Evolutionary conservation across 108 stramenopile genomes (phyloP), one percentile per base, ranked within the genome.

Genomic region (Bacterosira constricta): DNA sequence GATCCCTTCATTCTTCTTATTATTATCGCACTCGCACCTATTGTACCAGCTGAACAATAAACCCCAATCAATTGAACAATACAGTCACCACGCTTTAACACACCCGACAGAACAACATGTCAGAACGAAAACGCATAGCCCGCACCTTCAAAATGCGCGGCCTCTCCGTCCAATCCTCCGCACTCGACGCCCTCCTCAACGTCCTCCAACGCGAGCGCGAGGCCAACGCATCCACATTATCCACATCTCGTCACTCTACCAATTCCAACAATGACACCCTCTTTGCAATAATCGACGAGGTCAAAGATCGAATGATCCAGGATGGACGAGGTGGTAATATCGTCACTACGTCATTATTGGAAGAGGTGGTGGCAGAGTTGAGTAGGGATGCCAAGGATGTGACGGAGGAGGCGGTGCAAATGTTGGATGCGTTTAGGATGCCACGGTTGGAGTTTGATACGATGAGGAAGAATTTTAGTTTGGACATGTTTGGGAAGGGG

Each of bases 121-220:
- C 73, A 2, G 47, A 64, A 29, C 80, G 80, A 18, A 81, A 77
- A 54, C 76, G 77, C 4, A 47, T 81, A 41, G 50, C 80, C 34
- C 79, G 84, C 55, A 68, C 79, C 67, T 80, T 85, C 69, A 80
- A 83, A 56, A 77, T 77, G 70, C 81, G 82, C 18, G 85, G 85
- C 42, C 74, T 85, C 3, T 38, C 79, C 39, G 38, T 85, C 31
- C 85, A 83, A 55, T 66, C 79, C 42, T 46, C 73, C 20, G 85
- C 85, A 26, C 69, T 80, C 41, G 79, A 83, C 29, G 82, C 82
- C 6, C 66, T 85, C 36, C 59, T 75, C 17, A 75, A 75, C 52
- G 83, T 84, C 18, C 76, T 84, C 11, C 29, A 27, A 4, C 73
- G 83, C 21, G 83, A 81, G 69, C 34, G 37, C 18, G 29, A 34